Evolutionary conservation across 2,329 filamentous ascomycete species (phyloP).

Genomic region (Talaromyces islandicus): DNA sequence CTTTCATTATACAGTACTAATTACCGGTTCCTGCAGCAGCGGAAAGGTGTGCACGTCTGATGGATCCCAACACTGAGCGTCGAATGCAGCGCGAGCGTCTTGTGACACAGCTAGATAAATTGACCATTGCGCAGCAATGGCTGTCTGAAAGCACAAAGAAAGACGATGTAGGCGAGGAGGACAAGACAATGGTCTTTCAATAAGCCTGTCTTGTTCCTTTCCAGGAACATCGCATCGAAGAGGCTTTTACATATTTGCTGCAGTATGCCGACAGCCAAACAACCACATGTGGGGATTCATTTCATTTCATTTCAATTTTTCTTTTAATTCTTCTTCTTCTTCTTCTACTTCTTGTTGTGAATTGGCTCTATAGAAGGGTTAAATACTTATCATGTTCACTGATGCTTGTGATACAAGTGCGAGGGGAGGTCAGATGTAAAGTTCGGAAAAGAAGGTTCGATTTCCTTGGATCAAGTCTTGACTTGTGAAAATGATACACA

Average conservation of each 20-base stretch:
- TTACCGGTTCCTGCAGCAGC: conserved; percentile 18
- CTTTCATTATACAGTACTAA: not conserved
- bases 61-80: conserved; percentile 32
- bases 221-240: not conserved
- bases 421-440: not conserved
- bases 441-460: not conserved
- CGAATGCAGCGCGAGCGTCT: conserved; percentile 25
- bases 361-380: no score
- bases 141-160: conserved; percentile 8
- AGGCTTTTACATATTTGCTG: not conserved
- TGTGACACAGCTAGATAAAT: conserved; percentile 26
- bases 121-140: conserved; percentile 29
- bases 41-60: conserved; percentile 29
- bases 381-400: not conserved
- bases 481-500: not conserved
- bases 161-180: not conserved
- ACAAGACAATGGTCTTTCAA: not conserved
- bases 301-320: not conserved
- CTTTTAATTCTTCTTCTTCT: no score
- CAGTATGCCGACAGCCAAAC: not conserved
- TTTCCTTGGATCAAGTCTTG: not conserved
- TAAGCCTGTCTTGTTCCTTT: not conserved
- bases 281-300: not conserved
- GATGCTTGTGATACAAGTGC: not conserved
- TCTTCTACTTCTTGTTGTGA: no score